phyloP scores from a whole-genome alignment of 805 yeast species.

The Kurtzmaniella fragi region DNA sequence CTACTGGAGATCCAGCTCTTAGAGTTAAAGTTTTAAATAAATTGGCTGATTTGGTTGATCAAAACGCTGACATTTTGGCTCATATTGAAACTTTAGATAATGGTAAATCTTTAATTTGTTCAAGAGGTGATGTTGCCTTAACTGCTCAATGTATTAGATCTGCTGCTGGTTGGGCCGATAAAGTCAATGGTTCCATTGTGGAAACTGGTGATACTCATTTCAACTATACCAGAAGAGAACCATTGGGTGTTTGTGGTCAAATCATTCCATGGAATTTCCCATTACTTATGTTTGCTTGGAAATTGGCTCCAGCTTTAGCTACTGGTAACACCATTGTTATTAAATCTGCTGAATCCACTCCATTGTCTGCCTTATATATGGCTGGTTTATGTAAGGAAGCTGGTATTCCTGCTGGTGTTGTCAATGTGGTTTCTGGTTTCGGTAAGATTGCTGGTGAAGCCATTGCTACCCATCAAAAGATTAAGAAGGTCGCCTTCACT shows the following conservation, averaged over 20 bases:
- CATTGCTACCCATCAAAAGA: slow-evolving; percentile 68
- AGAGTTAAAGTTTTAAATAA: slow-evolving; percentile 61
- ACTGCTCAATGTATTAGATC: slow-evolving; percentile 69
- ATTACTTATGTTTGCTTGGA: slow-evolving; percentile 90
- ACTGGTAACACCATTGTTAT: slow-evolving; percentile 85
- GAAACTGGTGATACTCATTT: slow-evolving; percentile 74
- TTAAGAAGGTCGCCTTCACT: slow-evolving; percentile 90
- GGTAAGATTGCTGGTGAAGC: slow-evolving; percentile 85
- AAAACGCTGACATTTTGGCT: slow-evolving; percentile 66
- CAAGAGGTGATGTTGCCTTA: slow-evolving; percentile 71
- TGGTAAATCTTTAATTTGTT: slow-evolving; percentile 73
- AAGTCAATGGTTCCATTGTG: slow-evolving; percentile 68
- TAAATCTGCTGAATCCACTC: slow-evolving; percentile 91
- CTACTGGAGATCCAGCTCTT: slow-evolving; percentile 58
- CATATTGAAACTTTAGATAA: slow-evolving; percentile 82
- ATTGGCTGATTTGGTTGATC: slow-evolving; percentile 75
- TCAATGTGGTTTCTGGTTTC: slow-evolving; percentile 81
- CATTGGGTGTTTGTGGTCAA: slow-evolving; percentile 93
- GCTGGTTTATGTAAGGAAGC: slow-evolving; percentile 69
- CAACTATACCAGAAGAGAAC: slow-evolving; percentile 79
- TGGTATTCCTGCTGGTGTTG: slow-evolving; percentile 88
- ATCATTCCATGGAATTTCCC: slow-evolving; percentile 98
- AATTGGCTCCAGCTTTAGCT: slow-evolving; percentile 87
- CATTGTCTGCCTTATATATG: slow-evolving; percentile 77
- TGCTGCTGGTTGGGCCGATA: slow-evolving; percentile 91